Conservation (phyloP, 257 asterid genomes). For the Solanum paucissectum region DNA sequence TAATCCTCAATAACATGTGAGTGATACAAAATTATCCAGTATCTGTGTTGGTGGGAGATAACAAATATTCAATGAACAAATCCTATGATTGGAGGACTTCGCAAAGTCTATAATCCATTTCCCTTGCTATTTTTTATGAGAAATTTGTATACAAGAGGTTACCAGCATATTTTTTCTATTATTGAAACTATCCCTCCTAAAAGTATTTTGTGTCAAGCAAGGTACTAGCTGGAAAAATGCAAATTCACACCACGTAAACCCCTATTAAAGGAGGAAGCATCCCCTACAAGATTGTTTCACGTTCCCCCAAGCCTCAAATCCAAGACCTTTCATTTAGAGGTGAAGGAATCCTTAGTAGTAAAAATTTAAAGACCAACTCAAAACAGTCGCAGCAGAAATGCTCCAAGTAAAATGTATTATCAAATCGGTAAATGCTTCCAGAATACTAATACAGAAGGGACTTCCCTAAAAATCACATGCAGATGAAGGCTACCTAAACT, state of each 20-base stretch:
- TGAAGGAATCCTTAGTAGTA: too few relatives aligned
- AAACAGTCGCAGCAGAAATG: not conserved
- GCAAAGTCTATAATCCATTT: too few relatives aligned
- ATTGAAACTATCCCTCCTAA: too few relatives aligned
- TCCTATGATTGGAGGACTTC: not conserved
- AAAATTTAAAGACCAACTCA: not conserved
- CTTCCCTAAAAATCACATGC: not conserved
- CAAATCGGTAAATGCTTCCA: not conserved
- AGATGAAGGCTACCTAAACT: not conserved
- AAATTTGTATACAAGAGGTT: too few relatives aligned
- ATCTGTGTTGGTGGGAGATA: not conserved
- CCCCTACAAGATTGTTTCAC: too few relatives aligned
- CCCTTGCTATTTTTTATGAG: too few relatives aligned
- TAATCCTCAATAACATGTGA: not conserved
- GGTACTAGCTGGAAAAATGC: not conserved
- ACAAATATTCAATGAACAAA: not conserved
- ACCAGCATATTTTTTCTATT: too few relatives aligned
- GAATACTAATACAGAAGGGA: not conserved
- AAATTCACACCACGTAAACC: too few relatives aligned
- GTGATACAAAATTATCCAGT: not conserved
- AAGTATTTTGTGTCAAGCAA: not conserved
- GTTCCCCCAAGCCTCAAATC: too few relatives aligned
- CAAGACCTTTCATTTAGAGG: too few relatives aligned
- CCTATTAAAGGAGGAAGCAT: too few relatives aligned
- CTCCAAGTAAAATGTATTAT: not conserved